Evolutionary conservation across 140 eudicot species (phyloP).

Genomic region (Artemisia princeps): DNA sequence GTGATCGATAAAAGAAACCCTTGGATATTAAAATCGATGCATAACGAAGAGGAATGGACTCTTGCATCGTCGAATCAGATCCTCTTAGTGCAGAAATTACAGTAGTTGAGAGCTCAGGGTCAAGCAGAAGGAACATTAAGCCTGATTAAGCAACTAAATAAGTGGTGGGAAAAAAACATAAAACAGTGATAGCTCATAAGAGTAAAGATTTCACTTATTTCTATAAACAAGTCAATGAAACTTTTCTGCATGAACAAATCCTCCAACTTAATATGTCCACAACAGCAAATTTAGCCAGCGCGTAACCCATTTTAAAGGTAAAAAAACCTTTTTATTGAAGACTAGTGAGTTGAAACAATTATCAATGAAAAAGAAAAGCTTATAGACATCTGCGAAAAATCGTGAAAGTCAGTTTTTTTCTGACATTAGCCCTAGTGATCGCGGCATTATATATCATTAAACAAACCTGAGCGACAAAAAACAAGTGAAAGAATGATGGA

Average conservation of each 20-base stretch:
- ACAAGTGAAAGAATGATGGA: conserved; percentile 71
- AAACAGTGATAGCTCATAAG: background rate
- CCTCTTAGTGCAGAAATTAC: conserved; percentile 64
- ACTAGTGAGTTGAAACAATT: no score
- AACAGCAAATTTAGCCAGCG: no score
- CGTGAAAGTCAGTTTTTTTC: background rate
- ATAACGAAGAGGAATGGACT: conserved; percentile 76
- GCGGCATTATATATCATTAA: background rate
- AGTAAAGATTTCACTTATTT: no score
- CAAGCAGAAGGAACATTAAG: conserved; percentile 63
- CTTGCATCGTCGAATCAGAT: conserved; percentile 42
- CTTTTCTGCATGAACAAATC: no score
- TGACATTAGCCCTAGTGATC: background rate
- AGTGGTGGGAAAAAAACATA: background rate
- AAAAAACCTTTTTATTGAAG: no score
- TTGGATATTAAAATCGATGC: conserved; percentile 71
- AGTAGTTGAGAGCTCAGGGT: conserved; percentile 68
- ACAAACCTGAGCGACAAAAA: conserved; percentile 42
- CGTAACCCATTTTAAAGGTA: no score
- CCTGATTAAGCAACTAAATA: conserved; percentile 44
- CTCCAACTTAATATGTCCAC: no score
- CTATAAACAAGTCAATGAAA: no score
- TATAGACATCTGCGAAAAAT: no score
- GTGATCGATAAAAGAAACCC: conserved; percentile 65
- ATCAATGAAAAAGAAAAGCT: no score